Base-by-base conservation (phyloP, 1,284 basidiomycete genomes). In the Microbotryum scabiosae region DNA sequence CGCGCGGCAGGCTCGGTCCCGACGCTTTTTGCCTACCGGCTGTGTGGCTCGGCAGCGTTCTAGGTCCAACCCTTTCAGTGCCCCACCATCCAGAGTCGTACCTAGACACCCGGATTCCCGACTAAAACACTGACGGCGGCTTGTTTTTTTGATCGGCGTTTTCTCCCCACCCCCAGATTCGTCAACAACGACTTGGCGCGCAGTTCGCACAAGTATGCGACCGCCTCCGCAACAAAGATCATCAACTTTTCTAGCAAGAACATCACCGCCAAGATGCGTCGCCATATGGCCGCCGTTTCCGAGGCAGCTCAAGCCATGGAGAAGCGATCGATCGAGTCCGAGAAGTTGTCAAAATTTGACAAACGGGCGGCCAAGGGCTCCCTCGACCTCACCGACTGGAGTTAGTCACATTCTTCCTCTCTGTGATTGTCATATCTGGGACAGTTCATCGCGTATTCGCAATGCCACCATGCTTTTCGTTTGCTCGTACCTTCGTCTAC, bases 311-410 rank as follows among this genome's bases (percentile, higher is more conserved):
- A 44, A 18, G 58, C 43, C 25, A 41, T 68, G 41, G 66, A 68
- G 51, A 47, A 45, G 30, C 25, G 59, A 10, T 28, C 43, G 32
- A 50, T 7, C 51, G 43, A 60, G 45, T 46, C 49, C n/a, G 44
- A 36, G 10, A 36, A 28, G 30, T 32, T 12, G 36, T 41, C 36
- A 41, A 18, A 23, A 28, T 28, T 57, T n/a, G 47, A 51, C 23
- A 63, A 61, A 59, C 46, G 60, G 28, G 57, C 57, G 6, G 25
- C 59, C 30, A 61, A 51, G 10, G 64, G 64, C 5, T 43, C 28
- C 4, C 41, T 68, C 30, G 51, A 23, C 3, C 36, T 68, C 47
- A 64, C 62, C n/a, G 65, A 64, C 54, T 68, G 66, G 45, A 25
- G 65, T 56, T 20, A 12, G 26, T 55, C 8, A 12, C 8, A 18